Base-by-base conservation (phyloP, 2,329 filamentous ascomycete genomes). In the Leptosphaerulina australis region DNA sequence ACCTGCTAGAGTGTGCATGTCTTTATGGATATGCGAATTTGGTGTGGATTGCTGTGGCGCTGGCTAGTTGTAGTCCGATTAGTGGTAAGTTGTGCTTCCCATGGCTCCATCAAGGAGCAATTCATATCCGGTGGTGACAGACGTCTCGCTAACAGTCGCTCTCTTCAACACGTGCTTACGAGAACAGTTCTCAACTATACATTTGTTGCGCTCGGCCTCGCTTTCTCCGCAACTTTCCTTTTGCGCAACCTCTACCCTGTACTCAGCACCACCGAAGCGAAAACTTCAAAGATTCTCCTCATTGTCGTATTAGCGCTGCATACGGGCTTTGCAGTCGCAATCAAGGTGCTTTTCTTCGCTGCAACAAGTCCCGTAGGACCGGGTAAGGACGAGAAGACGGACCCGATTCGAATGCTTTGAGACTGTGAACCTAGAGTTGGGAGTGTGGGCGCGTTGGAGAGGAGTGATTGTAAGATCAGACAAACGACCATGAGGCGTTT, bases 311-410 rank as follows among this genome's bases (percentile, higher is more conserved):
- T 97, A 22, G 81, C 83, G 22, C 79, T 97, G 56, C 94, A 99
- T 76, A 87, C 91, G 21, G 94, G 88, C n/a, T 80, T 99, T 60
- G 85, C 93, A 1, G 84, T 97, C 64, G 90, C 93, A 4, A 97
- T 99, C 76, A 97, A 97, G 81, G 87, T 97, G 51, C 77, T 97
- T 21, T 97, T 97, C 82, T 99, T 99, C 76, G 92, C 91, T 62
- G 82, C 77, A 53, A 81, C 66, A 9, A 74, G 70, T 36, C 70
- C 70, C 1, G 63, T 71, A 2, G 67, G 67, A 2, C 61, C 67
- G 17, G 64, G 59, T 0, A 50, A 56, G 7, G 64, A 58, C 17
- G 54, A 60, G 38, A 61, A 62, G 57, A 57, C 41, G 3, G 55
- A 59, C 43, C 58, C 64, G 33, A 33, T 60, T 26, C 53, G 59